A percentile compares a stretch with the other conserved stretches of the same genome.
Conservation (phyloP, 768 basidiomycete genomes). For the Suillus bovinus region DNA sequence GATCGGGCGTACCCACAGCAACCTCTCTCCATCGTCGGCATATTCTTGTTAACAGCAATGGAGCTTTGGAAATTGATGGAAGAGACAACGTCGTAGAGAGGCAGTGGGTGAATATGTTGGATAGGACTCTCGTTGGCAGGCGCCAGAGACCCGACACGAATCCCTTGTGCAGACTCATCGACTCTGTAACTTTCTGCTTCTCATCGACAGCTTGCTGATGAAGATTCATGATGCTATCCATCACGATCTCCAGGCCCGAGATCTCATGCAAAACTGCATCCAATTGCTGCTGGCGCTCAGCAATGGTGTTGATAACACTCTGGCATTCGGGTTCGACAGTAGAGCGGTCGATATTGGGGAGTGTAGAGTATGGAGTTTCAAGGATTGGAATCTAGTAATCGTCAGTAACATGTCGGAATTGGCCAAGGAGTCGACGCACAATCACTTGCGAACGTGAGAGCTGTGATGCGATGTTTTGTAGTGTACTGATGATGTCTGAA, state of each 20-base stretch:
- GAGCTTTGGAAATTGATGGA: constrained; percentile 20
- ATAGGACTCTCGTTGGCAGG: constrained; percentile 48
- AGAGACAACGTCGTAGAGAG: constrained; percentile 17
- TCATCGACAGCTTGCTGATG: constrained; percentile 20
- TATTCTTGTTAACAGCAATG: constrained; percentile 42
- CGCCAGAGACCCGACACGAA: constrained; percentile 34
- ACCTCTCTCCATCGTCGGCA: constrained; percentile 45
- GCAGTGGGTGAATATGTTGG: constrained; percentile 47
- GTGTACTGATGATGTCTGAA: neutral
- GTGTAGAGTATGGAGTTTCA: constrained; percentile 20
- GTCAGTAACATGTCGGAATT: neutral
- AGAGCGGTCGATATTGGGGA: constrained; percentile 17
- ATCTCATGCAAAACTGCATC: constrained; percentile 15
- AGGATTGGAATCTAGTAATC: constrained; percentile 16
- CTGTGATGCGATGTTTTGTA: neutral
- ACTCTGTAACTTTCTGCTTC: constrained; percentile 16
- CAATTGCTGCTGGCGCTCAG: constrained; percentile 19
- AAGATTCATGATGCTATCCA: constrained; percentile 15
- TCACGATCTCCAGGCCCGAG: constrained; percentile 13
- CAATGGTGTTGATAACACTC: constrained; percentile 16
- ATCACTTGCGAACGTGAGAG: neutral
- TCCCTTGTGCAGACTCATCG: constrained; percentile 23
- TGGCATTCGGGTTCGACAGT: constrained; percentile 15
- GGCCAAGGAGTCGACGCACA: neutral
- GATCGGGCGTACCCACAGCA: constrained; percentile 38